phyloP scores from a whole-genome alignment of 805 yeast species.

The Suhomyces canberraensis region DNA sequence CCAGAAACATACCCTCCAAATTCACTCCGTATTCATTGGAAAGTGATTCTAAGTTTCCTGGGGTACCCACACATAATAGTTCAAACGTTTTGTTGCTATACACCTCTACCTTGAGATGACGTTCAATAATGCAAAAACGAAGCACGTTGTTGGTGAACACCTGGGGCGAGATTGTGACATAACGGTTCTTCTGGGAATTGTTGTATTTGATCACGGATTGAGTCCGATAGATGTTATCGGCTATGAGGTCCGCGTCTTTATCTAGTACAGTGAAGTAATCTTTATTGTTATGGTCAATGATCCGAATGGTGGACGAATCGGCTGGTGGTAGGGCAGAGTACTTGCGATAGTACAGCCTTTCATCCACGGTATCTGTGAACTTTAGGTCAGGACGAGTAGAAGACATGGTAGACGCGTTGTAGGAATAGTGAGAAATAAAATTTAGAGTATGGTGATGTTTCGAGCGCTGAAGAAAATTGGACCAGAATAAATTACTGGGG shows the following conservation, averaged over 20 bases:
- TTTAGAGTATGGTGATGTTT: too few species aligned
- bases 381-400: slow-evolving; percentile 42
- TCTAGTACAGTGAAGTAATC: slow-evolving; percentile 76
- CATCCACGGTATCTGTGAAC: slow-evolving; percentile 40
- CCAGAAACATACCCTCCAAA: slow-evolving; percentile 60
- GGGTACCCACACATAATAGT: slow-evolving; percentile 64
- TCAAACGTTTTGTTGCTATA: slow-evolving; percentile 64
- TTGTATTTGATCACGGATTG: slow-evolving; percentile 70
- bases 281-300: slow-evolving; percentile 67
- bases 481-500: too few species aligned
- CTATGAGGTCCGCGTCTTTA: slow-evolving; percentile 77
- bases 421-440: not conserved
- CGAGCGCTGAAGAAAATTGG: too few species aligned
- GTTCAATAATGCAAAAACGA: slow-evolving; percentile 62
- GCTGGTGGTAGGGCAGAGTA: slow-evolving; percentile 49
- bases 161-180: slow-evolving; percentile 75
- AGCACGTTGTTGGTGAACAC: slow-evolving; percentile 63
- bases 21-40: slow-evolving; percentile 36
- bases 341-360: slow-evolving; percentile 41
- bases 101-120: slow-evolving; percentile 75
- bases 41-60: slow-evolving; percentile 75
- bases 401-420: slow-evolving; percentile 27
- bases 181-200: slow-evolving; percentile 42
- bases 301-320: slow-evolving; percentile 50
- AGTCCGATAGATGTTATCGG: slow-evolving; percentile 81